Evolutionary conservation across 768 basidiomycete species (phyloP).

Genomic region (Suillus discolor): DNA sequence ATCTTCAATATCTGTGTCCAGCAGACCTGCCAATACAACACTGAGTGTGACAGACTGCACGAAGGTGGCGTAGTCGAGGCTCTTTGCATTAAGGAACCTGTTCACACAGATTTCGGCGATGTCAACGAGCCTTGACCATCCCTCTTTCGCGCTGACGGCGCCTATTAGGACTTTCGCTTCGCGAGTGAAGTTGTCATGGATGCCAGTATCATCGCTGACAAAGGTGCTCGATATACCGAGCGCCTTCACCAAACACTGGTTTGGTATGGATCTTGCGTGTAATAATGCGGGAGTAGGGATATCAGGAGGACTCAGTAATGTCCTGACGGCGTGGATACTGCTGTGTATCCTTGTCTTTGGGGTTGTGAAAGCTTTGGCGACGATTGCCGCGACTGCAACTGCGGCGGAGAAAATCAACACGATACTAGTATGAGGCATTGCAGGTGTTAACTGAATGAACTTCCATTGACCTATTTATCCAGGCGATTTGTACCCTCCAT

Average conservation of each 20-base stretch:
- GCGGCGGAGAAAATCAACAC: not conserved
- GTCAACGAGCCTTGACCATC: constrained; percentile 19
- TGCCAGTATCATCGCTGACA: constrained; percentile 38
- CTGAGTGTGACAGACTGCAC: constrained; percentile 43
- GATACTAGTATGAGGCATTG: not conserved
- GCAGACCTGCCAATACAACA: constrained; percentile 39
- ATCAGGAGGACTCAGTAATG: constrained; percentile 20
- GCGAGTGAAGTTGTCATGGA: constrained; percentile 31
- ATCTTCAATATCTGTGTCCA: constrained; percentile 32
- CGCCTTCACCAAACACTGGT: constrained; percentile 27
- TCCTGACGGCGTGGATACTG: constrained; percentile 2
- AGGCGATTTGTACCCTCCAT: not conserved
- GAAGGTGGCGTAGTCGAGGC: constrained; percentile 34
- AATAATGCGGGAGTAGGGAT: constrained; percentile 18
- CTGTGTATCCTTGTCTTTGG: constrained; percentile 18
- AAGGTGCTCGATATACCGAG: constrained; percentile 51
- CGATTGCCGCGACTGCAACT: not conserved
- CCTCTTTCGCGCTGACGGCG: constrained; percentile 7
- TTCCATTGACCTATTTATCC: not conserved
- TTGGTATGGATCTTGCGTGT: constrained; percentile 20
- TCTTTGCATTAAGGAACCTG: not conserved
- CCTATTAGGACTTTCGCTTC: constrained; percentile 25
- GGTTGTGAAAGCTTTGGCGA: not conserved
- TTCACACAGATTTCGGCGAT: constrained; percentile 15
- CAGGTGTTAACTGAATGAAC: not conserved